Base-by-base conservation (phyloP, 148 eudicot species). In the Suaeda aralocaspica region DNA sequence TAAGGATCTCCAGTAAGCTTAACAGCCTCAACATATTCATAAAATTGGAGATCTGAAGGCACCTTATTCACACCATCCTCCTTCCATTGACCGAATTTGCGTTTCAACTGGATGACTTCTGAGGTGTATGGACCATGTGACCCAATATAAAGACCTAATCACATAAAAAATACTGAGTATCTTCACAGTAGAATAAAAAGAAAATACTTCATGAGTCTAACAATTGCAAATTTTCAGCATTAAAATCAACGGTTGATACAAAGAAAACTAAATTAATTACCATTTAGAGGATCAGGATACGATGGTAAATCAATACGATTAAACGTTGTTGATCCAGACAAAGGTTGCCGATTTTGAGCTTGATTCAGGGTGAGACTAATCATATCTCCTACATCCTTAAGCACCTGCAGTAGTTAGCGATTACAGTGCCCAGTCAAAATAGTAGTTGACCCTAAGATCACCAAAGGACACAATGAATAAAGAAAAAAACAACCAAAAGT, bases 21-120 rank as follows among this genome's bases (percentile, higher is more conserved):
- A 64, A 95, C 82, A 74, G 97, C 97, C 83, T 95, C 99, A 61
- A 91, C 97, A 68, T 95, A 95, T 82, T 95, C 99, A 76, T 95
- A 95, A 78, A 95, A 95, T 64, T 85, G 93, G 62, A 86, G 85
- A 72, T 85, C 79, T 67, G 81, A 73, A 62, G 82, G 71, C 74
- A 68, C 82, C 50, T 79, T 77, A 56, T 72, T 68, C 62, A 68
- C 80, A 64, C 81, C 84, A 58, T 88, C 89, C 11, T 80, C 97
- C 76, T 86, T 69, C 99, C 99, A 95, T 65, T 95, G 99, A 42
- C 99, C 99, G 81, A 89, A 85, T 78, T 80, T 88, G 68, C 88
- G 96, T 77, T 82, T 91, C 81, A 95, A 44, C 72, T 95, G 92
- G 74, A 95, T 89, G 59, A 95, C 96, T 82, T 95, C 99, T 42